Percentiles rank a stretch among this genome's conserved stretches.
Evolutionary conservation across 2,329 filamentous ascomycete genomes (phyloP).

Genomic region (Aureobasidium sp.): DNA sequence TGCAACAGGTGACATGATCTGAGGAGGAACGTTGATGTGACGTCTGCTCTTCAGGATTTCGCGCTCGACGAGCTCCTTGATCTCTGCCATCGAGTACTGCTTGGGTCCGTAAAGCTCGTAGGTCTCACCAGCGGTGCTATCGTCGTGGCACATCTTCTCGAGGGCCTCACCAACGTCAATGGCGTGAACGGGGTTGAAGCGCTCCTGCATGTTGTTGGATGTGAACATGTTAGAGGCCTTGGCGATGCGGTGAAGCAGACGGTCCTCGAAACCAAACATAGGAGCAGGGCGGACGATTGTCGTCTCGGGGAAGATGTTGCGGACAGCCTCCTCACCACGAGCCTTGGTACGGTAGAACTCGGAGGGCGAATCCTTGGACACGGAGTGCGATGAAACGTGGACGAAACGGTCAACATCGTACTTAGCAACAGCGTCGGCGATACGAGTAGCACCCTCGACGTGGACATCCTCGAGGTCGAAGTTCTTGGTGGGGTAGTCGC

Average conservation of each 20-base stretch:
- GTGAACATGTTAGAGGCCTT: slow-evolving; percentile 75
- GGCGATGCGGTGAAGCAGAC: slow-evolving; percentile 79
- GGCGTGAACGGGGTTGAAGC: slow-evolving; percentile 83
- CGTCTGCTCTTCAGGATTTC: slow-evolving; percentile 87
- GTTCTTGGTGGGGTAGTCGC: slow-evolving; percentile 98
- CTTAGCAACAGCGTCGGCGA: slow-evolving; percentile 89
- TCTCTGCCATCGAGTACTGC: slow-evolving; percentile 82
- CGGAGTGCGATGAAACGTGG: slow-evolving; percentile 93
- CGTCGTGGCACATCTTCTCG: slow-evolving; percentile 84
- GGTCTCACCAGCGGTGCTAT: slow-evolving; percentile 82
- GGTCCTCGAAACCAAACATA: slow-evolving; percentile 92
- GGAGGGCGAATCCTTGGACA: slow-evolving; percentile 68
- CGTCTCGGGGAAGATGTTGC: slow-evolving; percentile 89
- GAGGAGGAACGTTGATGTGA: slow-evolving; percentile 86
- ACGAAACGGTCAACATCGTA: slow-evolving; percentile 97
- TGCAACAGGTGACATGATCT: slow-evolving; percentile 67
- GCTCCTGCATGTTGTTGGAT: slow-evolving; percentile 87
- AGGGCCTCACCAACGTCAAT: slow-evolving; percentile 87
- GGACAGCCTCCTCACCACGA: slow-evolving; percentile 72
- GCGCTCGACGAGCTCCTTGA: slow-evolving; percentile 78
- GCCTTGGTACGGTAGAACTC: slow-evolving; percentile 92
- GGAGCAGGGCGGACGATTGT: slow-evolving; percentile 93
- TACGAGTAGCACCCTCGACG: slow-evolving; percentile 84
- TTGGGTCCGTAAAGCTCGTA: slow-evolving; percentile 92
- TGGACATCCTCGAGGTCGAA: slow-evolving; percentile 90